phyloP scores from a whole-genome alignment of 192 early-diverging fungal species.

The Backusella tuberculispora region DNA sequence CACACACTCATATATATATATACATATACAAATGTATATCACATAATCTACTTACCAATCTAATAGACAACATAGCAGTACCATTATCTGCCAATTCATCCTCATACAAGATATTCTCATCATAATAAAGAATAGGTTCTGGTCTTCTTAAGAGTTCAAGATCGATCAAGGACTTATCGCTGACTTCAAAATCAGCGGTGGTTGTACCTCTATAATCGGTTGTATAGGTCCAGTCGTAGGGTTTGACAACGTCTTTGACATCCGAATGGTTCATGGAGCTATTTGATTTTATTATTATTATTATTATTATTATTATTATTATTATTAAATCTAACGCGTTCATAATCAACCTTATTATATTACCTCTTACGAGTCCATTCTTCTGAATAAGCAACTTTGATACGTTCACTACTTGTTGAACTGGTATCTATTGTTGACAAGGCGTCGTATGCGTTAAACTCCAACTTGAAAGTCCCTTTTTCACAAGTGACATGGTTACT shows the following conservation, averaged over 20 bases:
- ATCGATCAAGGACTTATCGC: slow-evolving; percentile 64
- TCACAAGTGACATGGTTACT: slow-evolving; percentile 73
- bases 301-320: neutral
- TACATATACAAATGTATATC: neutral
- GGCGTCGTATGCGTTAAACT: slow-evolving; percentile 76
- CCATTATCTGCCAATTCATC: slow-evolving; percentile 98
- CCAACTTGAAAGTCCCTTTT: slow-evolving; percentile 60
- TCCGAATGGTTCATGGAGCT: slow-evolving; percentile 60
- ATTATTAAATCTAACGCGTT: neutral
- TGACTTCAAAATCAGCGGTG: slow-evolving; percentile 33
- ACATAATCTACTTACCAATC: slow-evolving; percentile 60
- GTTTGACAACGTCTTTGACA: slow-evolving; percentile 84
- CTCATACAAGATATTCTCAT: slow-evolving; percentile 93
- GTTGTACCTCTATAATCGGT: slow-evolving; percentile 79
- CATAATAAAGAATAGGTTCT: slow-evolving; percentile 94
- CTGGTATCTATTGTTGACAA: slow-evolving; percentile 72
- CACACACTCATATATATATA: slow-evolving; percentile 6
- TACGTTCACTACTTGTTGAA: slow-evolving; percentile 64
- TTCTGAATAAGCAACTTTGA: slow-evolving; percentile 85
- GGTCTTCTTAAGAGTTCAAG: slow-evolving; percentile 70
- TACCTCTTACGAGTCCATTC: slow-evolving; percentile 87
- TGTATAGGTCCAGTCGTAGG: slow-evolving; percentile 98
- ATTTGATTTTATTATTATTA: neutral
- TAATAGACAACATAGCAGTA: slow-evolving; percentile 73
- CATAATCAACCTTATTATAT: neutral